Evolutionary conservation across 495 filamentous ascomycete species (phyloP).

Genomic region (Aspergillus bridgeri): DNA sequence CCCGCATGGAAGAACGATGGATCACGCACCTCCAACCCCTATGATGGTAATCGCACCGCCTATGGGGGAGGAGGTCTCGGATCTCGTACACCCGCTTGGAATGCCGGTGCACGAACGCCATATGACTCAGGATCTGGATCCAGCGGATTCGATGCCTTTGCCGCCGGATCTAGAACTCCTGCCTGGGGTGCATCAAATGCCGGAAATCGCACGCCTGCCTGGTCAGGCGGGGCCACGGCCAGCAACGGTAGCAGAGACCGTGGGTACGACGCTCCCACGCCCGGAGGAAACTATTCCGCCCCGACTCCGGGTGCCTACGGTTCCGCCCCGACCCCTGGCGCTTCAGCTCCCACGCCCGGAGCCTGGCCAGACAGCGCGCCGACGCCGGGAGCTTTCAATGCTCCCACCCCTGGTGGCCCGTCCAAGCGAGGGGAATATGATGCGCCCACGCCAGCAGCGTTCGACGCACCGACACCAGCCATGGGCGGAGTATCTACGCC

Average conservation of each 20-base stretch:
- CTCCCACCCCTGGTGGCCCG: slow-evolving; percentile 51
- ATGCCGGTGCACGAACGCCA: slow-evolving; percentile 66
- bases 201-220: slow-evolving; percentile 52
- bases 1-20: slow-evolving; percentile 74
- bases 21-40: slow-evolving; percentile 71
- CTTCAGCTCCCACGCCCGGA: slow-evolving; percentile 78
- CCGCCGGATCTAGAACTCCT: slow-evolving; percentile 70
- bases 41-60: slow-evolving; percentile 73
- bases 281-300: slow-evolving; percentile 58
- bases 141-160: slow-evolving; percentile 65
- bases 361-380: slow-evolving; percentile 60
- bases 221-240: slow-evolving; percentile 27
- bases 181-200: slow-evolving; percentile 56
- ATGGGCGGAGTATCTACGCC: slow-evolving; percentile 73
- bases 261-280: slow-evolving; percentile 73
- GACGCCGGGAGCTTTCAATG: slow-evolving; percentile 61
- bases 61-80: slow-evolving; percentile 52
- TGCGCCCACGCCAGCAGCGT: slow-evolving; percentile 58
- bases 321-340: slow-evolving; percentile 68
- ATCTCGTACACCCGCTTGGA: slow-evolving; percentile 53
- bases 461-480: slow-evolving; percentile 72
- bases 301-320: slow-evolving; percentile 48
- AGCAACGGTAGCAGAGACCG: slow-evolving; percentile 41
- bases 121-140: slow-evolving; percentile 59
- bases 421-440: slow-evolving; percentile 44